These are phyloP conservation scores for Chenopodium berlandieri DNA, from an alignment of 148 eudicot genomes.

Conservation along the genomic window DNA sequence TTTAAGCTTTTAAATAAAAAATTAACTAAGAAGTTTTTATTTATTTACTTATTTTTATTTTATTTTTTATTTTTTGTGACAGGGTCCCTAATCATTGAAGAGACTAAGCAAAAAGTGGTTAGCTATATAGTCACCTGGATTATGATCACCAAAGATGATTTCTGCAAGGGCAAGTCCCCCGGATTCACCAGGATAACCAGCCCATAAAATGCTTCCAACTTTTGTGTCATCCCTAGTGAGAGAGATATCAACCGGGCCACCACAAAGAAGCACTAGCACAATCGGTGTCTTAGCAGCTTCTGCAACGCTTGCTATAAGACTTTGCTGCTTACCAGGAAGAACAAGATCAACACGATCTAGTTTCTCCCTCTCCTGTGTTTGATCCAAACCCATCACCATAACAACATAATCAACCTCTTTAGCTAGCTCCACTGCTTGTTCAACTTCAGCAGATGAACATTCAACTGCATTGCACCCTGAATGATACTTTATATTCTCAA, in stretches of 20 bases:
- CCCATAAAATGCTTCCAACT: conserved; percentile 63
- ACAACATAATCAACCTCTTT: conserved; percentile 44
- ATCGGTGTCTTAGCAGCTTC: conserved; percentile 48
- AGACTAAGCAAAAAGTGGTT: not conserved
- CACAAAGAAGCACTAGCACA: conserved; percentile 52
- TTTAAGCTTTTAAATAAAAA: no score
- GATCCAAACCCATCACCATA: conserved; percentile 56
- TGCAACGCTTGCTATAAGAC: conserved; percentile 37
- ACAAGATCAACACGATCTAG: conserved; percentile 39
- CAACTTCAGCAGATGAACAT: conserved; percentile 33
- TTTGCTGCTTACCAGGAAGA: conserved; percentile 54
- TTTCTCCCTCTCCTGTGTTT: conserved; percentile 51
- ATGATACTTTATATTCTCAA: conserved; percentile 31
- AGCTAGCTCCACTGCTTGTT: conserved; percentile 33
- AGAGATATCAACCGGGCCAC: conserved; percentile 53
- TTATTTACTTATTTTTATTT: no score
- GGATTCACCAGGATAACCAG: conserved; percentile 67
- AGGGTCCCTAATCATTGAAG: no score
- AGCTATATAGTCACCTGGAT: conserved; percentile 43
- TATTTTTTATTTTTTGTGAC: no score
- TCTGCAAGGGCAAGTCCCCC: conserved; percentile 59
- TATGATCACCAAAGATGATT: conserved; percentile 53
- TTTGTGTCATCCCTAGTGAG: conserved; percentile 36
- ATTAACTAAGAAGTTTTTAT: no score
- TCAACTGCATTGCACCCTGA: conserved; percentile 48